These are phyloP conservation scores for Penicillium flavigenum DNA, from an alignment of 495 filamentous ascomycete species.

Conservation along the genomic window DNA sequence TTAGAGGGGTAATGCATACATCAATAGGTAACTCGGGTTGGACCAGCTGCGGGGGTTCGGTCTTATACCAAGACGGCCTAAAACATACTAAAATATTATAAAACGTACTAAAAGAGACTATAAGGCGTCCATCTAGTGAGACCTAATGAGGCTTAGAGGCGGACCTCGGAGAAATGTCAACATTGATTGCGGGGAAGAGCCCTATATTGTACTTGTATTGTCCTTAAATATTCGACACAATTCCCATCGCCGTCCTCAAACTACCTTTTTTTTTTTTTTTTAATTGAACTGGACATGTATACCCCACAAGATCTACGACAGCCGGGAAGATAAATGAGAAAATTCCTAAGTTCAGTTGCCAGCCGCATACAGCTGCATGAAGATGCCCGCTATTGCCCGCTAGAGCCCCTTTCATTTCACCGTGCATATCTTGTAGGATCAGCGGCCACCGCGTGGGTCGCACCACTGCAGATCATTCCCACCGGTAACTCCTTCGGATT, in stretches of 20 bases:
- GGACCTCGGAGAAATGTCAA: neutral
- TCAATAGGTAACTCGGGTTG: neutral
- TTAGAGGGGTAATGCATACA: neutral
- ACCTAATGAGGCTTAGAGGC: too few species aligned
- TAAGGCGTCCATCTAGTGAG: neutral
- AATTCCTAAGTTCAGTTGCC: neutral
- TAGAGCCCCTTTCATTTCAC: neutral
- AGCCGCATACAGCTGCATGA: neutral
- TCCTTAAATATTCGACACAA: neutral
- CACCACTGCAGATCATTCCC: neutral
- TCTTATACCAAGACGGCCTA: neutral
- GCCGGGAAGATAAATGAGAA: neutral
- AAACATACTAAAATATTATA: neutral
- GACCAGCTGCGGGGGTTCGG: neutral
- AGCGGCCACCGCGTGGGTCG: neutral
- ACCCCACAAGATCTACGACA: neutral
- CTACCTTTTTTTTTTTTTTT: neutral
- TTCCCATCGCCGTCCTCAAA: neutral
- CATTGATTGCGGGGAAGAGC: neutral
- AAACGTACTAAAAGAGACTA: neutral
- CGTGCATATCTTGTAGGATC: neutral
- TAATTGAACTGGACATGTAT: neutral
- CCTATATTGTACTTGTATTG: neutral
- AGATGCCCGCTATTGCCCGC: neutral
- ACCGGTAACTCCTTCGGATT: neutral